These are phyloP conservation scores for Jacaranda mimosifolia DNA, from an alignment of 257 asterid genomes.

Conservation along the genomic window DNA sequence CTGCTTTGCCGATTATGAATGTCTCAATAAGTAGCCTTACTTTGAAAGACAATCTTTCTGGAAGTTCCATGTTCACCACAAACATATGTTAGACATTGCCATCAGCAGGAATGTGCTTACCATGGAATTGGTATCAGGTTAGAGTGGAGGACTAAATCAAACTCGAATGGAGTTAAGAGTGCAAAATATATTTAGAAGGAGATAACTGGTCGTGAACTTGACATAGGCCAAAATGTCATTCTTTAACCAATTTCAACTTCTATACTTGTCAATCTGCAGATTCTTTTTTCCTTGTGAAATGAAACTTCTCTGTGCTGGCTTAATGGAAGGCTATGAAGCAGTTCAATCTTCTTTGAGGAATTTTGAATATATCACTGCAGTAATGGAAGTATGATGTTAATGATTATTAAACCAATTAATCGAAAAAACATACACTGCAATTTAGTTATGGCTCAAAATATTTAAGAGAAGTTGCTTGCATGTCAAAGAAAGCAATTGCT, in stretches of 20 bases:
- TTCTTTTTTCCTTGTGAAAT: neutral
- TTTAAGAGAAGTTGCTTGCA: neutral
- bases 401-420: neutral
- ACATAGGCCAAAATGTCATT: neutral
- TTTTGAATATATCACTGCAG: neutral
- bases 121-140: neutral
- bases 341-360: neutral
- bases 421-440: neutral
- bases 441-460: neutral
- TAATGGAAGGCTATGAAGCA: neutral
- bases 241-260: neutral
- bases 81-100: neutral
- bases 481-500: slow-evolving; percentile 1
- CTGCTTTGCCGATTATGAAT: neutral
- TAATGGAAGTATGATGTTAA: neutral
- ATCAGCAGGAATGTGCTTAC: neutral
- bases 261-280: neutral
- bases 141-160: neutral
- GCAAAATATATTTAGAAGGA: neutral
- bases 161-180: neutral
- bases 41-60: neutral
- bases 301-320: neutral
- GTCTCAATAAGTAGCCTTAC: neutral
- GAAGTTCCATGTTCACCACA: neutral
- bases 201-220: neutral